Evolutionary conservation across 768 basidiomycete species (phyloP).

Genomic region (Melanogaster broomeanus): DNA sequence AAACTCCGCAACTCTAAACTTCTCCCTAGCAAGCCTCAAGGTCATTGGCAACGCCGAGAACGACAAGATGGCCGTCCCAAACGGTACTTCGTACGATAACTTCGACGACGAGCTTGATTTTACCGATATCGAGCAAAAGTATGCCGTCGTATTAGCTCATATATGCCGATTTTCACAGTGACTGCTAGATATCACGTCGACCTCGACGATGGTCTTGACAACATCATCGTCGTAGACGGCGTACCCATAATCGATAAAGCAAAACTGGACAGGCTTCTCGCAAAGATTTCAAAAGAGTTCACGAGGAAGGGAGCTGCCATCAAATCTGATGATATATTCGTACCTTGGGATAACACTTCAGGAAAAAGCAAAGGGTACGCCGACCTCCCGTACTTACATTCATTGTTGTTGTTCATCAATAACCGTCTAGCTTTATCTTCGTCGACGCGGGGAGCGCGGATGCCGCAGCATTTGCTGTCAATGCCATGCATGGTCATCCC

Average conservation of each 20-base stretch:
- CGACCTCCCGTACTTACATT: conserved; percentile 1
- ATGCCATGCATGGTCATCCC: conserved; percentile 69
- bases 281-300: conserved; percentile 84
- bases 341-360: conserved; percentile 84
- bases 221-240: conserved; percentile 89
- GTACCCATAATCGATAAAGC: conserved; percentile 86
- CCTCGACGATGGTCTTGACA: conserved; percentile 86
- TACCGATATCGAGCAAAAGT: conserved; percentile 89
- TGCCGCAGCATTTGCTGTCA: conserved; percentile 68
- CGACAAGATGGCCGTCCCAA: conserved; percentile 48
- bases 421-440: conserved; percentile 77
- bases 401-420: not conserved
- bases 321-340: conserved; percentile 73
- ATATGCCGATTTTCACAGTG: conserved; percentile 6
- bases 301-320: conserved; percentile 76
- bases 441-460: conserved; percentile 73
- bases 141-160: conserved; percentile 18
- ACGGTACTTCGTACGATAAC: conserved; percentile 30
- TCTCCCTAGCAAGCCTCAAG: conserved; percentile 3
- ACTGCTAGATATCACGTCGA: conserved; percentile 78
- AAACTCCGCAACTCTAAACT: too few species aligned
- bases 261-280: conserved; percentile 79
- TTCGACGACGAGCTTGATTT: conserved; percentile 78
- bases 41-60: not conserved
- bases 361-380: conserved; percentile 92